These are phyloP conservation scores for Leptoxyphium fumago DNA, from an alignment of 2,329 filamentous ascomycete species.

Conservation along the genomic window DNA sequence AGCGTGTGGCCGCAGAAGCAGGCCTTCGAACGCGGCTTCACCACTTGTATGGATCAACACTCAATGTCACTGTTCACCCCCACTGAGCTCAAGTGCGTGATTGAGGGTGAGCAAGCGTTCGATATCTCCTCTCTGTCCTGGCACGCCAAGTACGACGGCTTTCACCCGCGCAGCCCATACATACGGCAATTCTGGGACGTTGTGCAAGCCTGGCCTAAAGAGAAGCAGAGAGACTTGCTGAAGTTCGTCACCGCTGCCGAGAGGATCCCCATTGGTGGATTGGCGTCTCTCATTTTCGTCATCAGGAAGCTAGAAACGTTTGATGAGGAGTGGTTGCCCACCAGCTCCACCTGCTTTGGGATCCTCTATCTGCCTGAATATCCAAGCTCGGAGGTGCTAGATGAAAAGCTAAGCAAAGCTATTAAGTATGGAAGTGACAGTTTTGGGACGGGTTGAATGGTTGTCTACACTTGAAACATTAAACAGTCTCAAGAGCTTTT, in stretches of 20 bases:
- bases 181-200: constrained; percentile 76
- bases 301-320: constrained; percentile 63
- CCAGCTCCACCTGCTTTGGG: constrained; percentile 86
- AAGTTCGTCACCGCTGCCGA: constrained; percentile 95
- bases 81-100: constrained; percentile 54
- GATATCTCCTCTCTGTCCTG: constrained; percentile 58
- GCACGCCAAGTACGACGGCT: constrained; percentile 68
- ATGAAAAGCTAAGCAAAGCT: constrained; percentile 65
- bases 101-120: constrained; percentile 74
- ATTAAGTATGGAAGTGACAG: constrained; percentile 68
- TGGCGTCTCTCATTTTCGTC: constrained; percentile 67
- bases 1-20: constrained; percentile 64
- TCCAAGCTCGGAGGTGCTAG: constrained; percentile 50
- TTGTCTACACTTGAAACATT: background rate
- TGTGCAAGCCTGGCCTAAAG: constrained; percentile 50
- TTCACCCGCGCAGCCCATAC: constrained; percentile 51
- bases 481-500: too few species aligned
- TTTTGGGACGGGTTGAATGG: constrained; percentile 44
- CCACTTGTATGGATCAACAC: constrained; percentile 48
- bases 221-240: constrained; percentile 60
- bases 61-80: constrained; percentile 42
- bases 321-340: constrained; percentile 50
- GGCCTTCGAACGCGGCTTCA: constrained; percentile 72
- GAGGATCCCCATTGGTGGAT: constrained; percentile 74
- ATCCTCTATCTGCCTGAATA: constrained; percentile 79